Percentiles rank a stretch among this genome's conserved stretches.
These are phyloP conservation scores for Mrakia blollopis DNA, from an alignment of 768 basidiomycete genomes.

Conservation along the genomic window DNA sequence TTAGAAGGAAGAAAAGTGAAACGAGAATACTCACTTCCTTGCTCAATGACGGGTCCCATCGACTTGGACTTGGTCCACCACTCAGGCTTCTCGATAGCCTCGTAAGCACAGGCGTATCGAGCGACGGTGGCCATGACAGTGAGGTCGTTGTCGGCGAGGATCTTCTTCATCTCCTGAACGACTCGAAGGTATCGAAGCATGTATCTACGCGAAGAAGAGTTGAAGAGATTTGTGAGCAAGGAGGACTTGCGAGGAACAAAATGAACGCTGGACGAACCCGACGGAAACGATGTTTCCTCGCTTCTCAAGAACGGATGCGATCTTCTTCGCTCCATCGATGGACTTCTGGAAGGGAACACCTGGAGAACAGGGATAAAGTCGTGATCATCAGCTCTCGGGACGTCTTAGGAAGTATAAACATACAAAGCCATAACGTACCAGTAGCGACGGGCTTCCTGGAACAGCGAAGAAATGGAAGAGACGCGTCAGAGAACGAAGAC, in stretches of 20 bases:
- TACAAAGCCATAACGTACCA: constrained; percentile 9
- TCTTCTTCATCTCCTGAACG: constrained; percentile 64
- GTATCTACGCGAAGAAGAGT: constrained; percentile 52
- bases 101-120: constrained; percentile 70
- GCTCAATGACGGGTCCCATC: constrained; percentile 34
- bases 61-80: constrained; percentile 86
- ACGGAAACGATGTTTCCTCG: constrained; percentile 73
- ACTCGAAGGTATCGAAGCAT: constrained; percentile 92
- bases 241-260: neutral
- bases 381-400: too few species aligned
- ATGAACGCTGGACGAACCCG: constrained; percentile 51
- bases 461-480: too few species aligned
- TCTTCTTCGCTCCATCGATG: constrained; percentile 25
- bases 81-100: constrained; percentile 50
- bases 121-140: constrained; percentile 95
- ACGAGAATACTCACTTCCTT: constrained; percentile 82
- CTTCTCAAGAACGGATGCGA: constrained; percentile 23
- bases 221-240: too few species aligned
- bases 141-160: constrained; percentile 87
- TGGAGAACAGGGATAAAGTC: neutral
- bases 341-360: constrained; percentile 22
- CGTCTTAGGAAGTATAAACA: too few species aligned
- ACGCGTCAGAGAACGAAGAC: too few species aligned
- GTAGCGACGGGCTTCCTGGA: constrained; percentile 31
- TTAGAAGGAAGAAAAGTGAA: too few species aligned